A percentile compares a stretch with the other conserved stretches of the same genome.
Evolutionary conservation across 228 moss, liverwort and hornwort genomes (phyloP).

Genomic region (Sphagnum fallax): DNA sequence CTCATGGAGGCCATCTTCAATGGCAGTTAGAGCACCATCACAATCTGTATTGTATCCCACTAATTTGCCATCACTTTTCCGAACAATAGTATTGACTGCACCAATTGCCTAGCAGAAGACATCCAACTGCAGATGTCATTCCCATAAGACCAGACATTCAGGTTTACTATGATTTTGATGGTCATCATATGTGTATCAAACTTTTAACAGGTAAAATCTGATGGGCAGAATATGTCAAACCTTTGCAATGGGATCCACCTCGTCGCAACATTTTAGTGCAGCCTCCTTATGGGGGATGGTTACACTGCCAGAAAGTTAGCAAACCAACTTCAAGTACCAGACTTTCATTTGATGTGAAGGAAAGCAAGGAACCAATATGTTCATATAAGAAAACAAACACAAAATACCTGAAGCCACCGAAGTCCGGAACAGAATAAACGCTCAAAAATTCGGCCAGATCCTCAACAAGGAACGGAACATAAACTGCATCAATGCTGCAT

Average conservation of each 20-base stretch:
- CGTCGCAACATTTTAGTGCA: slow-evolving; percentile 58
- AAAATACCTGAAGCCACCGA: slow-evolving; percentile 59
- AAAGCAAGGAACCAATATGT: background rate
- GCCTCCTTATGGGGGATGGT: slow-evolving; percentile 89
- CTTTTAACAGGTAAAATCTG: too few relatives aligned
- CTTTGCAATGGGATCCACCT: slow-evolving; percentile 47
- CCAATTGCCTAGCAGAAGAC: slow-evolving; percentile 55
- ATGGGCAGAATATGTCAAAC: slow-evolving; percentile 9
- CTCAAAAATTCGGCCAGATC: slow-evolving; percentile 64
- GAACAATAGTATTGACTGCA: slow-evolving; percentile 81
- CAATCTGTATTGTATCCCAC: slow-evolving; percentile 80
- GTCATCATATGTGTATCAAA: too few relatives aligned
- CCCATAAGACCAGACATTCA: background rate
- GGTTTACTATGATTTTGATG: background rate
- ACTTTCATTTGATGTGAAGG: too few relatives aligned
- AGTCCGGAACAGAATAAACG: slow-evolving; percentile 47
- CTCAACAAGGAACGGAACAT: slow-evolving; percentile 73
- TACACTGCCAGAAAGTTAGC: slow-evolving; percentile 50
- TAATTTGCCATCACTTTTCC: slow-evolving; percentile 51
- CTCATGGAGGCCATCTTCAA: slow-evolving; percentile 61
- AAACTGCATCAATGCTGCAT: slow-evolving; percentile 63
- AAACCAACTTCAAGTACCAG: background rate
- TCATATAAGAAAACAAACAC: background rate
- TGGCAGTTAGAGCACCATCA: slow-evolving; percentile 71
- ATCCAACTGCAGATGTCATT: too few relatives aligned